Percentiles rank a stretch among this genome's conserved stretches.
phyloP scores from a whole-genome alignment of 2,329 filamentous ascomycete genomes.

The Penicillium freii region DNA sequence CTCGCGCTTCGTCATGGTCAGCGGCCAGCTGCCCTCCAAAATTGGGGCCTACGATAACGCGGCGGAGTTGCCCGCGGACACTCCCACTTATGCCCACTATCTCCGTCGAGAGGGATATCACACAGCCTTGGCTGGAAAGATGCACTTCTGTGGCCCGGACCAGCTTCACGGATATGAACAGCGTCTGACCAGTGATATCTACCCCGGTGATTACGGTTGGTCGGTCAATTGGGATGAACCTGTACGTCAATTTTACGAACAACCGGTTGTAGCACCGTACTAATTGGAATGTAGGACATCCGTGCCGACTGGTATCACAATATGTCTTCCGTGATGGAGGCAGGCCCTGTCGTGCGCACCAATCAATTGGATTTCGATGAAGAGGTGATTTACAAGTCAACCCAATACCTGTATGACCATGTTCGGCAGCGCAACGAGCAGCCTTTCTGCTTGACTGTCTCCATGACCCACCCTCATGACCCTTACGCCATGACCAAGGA shows the following conservation, averaged over 20 bases:
- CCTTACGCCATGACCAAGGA: constrained; percentile 92
- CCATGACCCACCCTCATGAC: constrained; percentile 90
- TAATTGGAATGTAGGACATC: constrained; percentile 33
- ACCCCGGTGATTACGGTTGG: constrained; percentile 92
- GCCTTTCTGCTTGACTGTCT: constrained; percentile 87
- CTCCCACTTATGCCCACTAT: constrained; percentile 91
- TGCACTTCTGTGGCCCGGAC: constrained; percentile 90
- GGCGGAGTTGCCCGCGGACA: constrained; percentile 75
- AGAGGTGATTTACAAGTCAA: constrained; percentile 89
- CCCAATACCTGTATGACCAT: constrained; percentile 86
- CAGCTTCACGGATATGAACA: constrained; percentile 93
- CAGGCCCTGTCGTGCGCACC: constrained; percentile 81
- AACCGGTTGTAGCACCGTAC: not conserved
- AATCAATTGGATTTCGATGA: constrained; percentile 97
- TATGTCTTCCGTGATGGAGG: constrained; percentile 87
- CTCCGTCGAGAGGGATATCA: constrained; percentile 81
- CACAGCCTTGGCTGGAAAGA: constrained; percentile 88
- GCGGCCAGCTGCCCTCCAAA: constrained; percentile 84
- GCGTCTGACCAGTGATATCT: constrained; percentile 90
- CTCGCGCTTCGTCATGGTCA: constrained; percentile 92
- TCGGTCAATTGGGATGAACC: constrained; percentile 94
- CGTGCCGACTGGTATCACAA: constrained; percentile 96
- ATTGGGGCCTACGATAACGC: constrained; percentile 93
- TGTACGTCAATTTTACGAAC: constrained; percentile 35
- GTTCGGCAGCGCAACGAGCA: constrained; percentile 74